These are phyloP conservation scores for Rhizopus arrhizus DNA, from an alignment of 371 early-diverging fungal species.

Conservation along the genomic window DNA sequence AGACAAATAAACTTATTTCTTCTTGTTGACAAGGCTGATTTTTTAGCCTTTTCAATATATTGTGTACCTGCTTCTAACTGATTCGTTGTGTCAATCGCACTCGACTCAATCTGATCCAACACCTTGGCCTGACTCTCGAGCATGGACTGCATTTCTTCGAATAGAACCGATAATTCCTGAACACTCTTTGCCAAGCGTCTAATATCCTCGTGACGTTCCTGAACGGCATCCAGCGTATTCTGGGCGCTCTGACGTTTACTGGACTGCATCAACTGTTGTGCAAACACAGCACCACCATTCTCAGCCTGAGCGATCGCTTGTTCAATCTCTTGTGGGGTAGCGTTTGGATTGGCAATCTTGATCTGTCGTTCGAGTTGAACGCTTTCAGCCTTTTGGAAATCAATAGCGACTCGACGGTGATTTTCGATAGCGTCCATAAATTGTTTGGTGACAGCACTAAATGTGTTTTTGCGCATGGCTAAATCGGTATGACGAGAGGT, in stretches of 20 bases:
- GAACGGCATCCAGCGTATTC: conserved; percentile 50
- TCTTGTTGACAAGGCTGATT: conserved; percentile 41
- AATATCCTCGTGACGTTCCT: conserved; percentile 57
- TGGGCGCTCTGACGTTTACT: conserved; percentile 47
- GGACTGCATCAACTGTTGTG: conserved; percentile 48
- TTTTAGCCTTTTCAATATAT: conserved; percentile 39
- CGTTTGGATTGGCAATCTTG: conserved; percentile 51
- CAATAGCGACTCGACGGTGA: conserved; percentile 42
- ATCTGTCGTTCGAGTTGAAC: conserved; percentile 51
- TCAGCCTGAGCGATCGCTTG: conserved; percentile 48
- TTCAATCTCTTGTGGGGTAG: conserved; percentile 50
- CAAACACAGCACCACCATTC: conserved; percentile 51
- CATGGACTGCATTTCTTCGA: conserved; percentile 51
- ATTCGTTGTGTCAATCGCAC: conserved; percentile 35
- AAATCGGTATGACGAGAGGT: conserved; percentile 43
- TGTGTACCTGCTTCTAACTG: conserved; percentile 41
- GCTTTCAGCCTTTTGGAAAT: conserved; percentile 51
- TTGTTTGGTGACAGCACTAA: conserved; percentile 42
- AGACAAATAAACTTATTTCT: conserved; percentile 58
- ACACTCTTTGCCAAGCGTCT: conserved; percentile 48
- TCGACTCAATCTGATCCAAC: conserved; percentile 43
- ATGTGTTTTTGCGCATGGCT: conserved; percentile 51
- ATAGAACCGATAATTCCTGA: conserved; percentile 44
- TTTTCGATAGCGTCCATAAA: conserved; percentile 52
- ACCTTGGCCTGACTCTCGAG: conserved; percentile 48